A percentile compares a stretch with the other conserved stretches of the same genome.
Evolutionary conservation across 1,284 basidiomycete genomes (phyloP).

Genomic region (Cutaneotrichosporon sp.): DNA sequence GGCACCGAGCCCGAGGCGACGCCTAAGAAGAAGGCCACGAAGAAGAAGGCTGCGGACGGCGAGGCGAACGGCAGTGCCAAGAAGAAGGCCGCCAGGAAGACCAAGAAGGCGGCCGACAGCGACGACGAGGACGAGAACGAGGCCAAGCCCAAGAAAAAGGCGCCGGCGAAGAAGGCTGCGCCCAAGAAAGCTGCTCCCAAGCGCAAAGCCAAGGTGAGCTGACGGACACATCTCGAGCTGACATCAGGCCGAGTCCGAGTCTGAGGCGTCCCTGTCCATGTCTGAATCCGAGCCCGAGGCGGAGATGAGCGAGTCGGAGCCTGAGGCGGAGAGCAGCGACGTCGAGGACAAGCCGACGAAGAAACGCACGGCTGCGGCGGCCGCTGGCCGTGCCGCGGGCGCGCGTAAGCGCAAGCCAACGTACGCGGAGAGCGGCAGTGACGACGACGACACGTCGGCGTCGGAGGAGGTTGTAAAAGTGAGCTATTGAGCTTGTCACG

Average conservation of each 20-base stretch:
- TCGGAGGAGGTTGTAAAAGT: not conserved
- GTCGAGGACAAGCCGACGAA: slow-evolving; percentile 13
- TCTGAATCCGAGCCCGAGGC: not conserved
- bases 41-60: slow-evolving; percentile 28
- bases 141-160: slow-evolving; percentile 20
- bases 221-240: not conserved
- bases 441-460: not conserved
- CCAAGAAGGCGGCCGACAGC: not conserved
- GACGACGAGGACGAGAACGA: slow-evolving; percentile 15
- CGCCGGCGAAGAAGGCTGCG: not conserved
- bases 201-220: not conserved
- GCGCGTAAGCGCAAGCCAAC: not conserved
- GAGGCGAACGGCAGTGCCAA: slow-evolving; percentile 29
- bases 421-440: not conserved
- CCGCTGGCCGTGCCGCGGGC: not conserved
- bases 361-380: not conserved
- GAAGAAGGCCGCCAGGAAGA: slow-evolving; percentile 21
- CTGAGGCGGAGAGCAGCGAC: not conserved
- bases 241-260: not conserved
- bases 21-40: slow-evolving; percentile 27
- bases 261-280: not conserved
- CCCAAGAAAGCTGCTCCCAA: slow-evolving; percentile 2
- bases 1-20: slow-evolving; percentile 19
- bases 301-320: slow-evolving; percentile 3
- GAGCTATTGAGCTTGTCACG: not conserved